Base-by-base conservation (phyloP, 352 stramenopile genomes). In the Phytophthora melonis region DNA sequence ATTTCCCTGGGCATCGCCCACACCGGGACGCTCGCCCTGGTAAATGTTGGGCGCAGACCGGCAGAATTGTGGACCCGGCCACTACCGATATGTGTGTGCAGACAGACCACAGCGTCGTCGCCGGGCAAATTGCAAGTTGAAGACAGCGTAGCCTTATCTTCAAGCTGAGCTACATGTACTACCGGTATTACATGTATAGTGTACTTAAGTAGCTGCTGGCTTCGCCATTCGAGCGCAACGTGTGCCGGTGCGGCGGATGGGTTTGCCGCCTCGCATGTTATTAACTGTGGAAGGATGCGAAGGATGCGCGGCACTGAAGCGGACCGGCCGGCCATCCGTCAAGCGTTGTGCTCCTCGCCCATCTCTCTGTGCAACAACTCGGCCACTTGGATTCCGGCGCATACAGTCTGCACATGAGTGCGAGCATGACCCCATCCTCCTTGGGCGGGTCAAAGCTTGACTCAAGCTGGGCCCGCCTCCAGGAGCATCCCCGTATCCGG, bases 401-500 rank as follows among this genome's bases (percentile, higher is more conserved):
- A 70, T n/a, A n/a, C n/a, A n/a, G n/a, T n/a, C n/a, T n/a, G n/a
- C n/a, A n/a, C n/a, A 25, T 25, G 23, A 25, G 23, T 25, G 23
- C 5, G 27, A 32, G 18, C 60, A 66, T 34, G 32, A 57, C 27
- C 50, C 45, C 34, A 5, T 64, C 63, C 27, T 53, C 27, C 43
- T 54, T 16, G 43, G 14, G n/a, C 43, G 6, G n/a, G n/a, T n/a
- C n/a, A n/a, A n/a, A n/a, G n/a, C n/a, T n/a, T n/a, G n/a, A 1
- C 11, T 1, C 11, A 41, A 6, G 41, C 3, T 43, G 19, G 23
- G 25, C 19, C 36, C 39, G n/a, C 23, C n/a, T n/a, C 23, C 25
- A 70, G 41, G 63, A 66, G 68, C 68, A 75, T 75, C 68, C 57
- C 68, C 62, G 34, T 70, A 75, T 75, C 52, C 68, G 58, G 68